These are phyloP conservation scores for Graphilbum fragrans DNA, from an alignment of 2,329 filamentous ascomycete genomes.

Conservation along the genomic window DNA sequence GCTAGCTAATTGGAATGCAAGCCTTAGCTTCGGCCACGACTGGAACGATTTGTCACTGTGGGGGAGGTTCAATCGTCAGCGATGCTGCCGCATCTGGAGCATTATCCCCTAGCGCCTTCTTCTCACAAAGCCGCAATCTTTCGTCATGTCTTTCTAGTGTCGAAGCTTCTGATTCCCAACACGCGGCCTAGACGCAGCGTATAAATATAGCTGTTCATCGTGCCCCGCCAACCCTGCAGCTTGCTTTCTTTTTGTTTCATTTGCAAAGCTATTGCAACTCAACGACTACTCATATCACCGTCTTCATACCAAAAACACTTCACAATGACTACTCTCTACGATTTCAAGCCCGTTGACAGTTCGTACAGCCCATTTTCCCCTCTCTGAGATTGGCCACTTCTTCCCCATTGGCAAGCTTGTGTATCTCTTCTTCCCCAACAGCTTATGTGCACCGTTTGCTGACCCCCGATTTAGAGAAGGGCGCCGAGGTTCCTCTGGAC, in stretches of 20 bases:
- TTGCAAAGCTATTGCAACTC: not conserved
- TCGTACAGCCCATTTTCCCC: conserved; percentile 23
- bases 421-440: not conserved
- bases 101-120: too few relatives aligned
- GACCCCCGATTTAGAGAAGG: conserved; percentile 45
- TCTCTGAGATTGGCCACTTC: not conserved
- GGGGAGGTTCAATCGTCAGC: too few relatives aligned
- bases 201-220: too few relatives aligned
- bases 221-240: not conserved
- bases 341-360: conserved; percentile 78
- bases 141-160: too few relatives aligned
- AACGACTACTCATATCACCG: not conserved
- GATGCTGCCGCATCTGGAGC: too few relatives aligned
- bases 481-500: conserved; percentile 55
- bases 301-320: conserved; percentile 1
- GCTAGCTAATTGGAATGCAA: too few relatives aligned
- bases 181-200: too few relatives aligned
- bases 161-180: too few relatives aligned
- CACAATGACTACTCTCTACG: conserved; percentile 65
- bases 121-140: too few relatives aligned
- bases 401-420: not conserved
- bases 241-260: not conserved
- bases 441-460: not conserved
- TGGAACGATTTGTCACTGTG: too few relatives aligned
- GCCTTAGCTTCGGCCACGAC: too few relatives aligned